Evolutionary conservation across 257 asterid genomes (phyloP).

Genomic region (Solanum chilense): DNA sequence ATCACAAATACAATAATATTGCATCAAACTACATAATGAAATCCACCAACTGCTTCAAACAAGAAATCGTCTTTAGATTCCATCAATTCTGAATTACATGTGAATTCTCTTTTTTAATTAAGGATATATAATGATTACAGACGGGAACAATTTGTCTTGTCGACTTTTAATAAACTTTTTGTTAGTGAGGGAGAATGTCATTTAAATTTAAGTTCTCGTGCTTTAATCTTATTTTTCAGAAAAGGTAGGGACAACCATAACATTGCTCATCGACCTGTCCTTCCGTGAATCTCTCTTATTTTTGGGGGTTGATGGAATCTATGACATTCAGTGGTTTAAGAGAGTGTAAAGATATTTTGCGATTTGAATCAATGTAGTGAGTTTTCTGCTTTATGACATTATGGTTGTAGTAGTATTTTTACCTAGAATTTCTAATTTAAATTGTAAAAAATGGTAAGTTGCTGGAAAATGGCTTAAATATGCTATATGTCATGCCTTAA

Average conservation of each 20-base stretch:
- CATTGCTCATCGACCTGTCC: not conserved
- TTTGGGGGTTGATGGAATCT: not conserved
- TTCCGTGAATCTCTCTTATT: not conserved
- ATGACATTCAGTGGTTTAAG: not conserved
- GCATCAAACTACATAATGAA: not conserved
- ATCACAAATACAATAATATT: not conserved
- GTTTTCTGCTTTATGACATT: not conserved
- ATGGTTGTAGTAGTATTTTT: not conserved
- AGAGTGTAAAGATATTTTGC: not conserved
- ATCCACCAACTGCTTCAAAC: too few relatives aligned
- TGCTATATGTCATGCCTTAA: not conserved
- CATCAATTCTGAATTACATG: not conserved
- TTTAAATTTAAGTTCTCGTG: not conserved
- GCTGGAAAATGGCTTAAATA: not conserved
- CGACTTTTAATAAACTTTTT: not conserved
- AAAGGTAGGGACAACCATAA: not conserved
- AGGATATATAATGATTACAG: not conserved
- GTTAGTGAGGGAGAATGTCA: not conserved
- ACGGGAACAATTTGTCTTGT: not conserved
- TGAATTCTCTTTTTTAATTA: not conserved
- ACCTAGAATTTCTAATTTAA: not conserved
- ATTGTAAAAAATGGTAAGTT: not conserved
- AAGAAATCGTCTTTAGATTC: not conserved
- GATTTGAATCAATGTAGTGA: not conserved
- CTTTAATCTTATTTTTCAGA: not conserved